Evolutionary conservation across 768 basidiomycete genomes (phyloP).

Genomic region (Phanerochaete sordida): DNA sequence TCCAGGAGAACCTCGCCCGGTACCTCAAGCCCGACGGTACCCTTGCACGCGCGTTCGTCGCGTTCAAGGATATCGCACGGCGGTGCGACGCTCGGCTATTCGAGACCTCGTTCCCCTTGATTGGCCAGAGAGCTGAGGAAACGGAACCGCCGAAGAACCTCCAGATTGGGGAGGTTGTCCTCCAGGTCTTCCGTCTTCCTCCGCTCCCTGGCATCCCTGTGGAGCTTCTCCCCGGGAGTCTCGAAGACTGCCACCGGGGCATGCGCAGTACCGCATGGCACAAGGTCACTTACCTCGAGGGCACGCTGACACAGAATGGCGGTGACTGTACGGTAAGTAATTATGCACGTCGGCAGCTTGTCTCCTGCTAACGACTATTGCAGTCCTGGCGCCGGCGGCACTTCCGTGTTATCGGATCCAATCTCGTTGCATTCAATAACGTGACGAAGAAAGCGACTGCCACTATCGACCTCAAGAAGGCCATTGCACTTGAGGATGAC

Average conservation of each 20-base stretch:
- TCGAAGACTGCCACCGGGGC: slow-evolving; percentile 90
- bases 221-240: slow-evolving; percentile 81
- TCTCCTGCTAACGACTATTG: slow-evolving; percentile 4
- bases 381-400: slow-evolving; percentile 83
- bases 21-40: slow-evolving; percentile 86
- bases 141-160: slow-evolving; percentile 54
- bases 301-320: slow-evolving; percentile 87
- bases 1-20: slow-evolving; percentile 75
- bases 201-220: slow-evolving; percentile 79
- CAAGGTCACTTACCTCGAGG: slow-evolving; percentile 91
- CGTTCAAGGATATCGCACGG: slow-evolving; percentile 81
- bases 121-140: slow-evolving; percentile 65
- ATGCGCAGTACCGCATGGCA: slow-evolving; percentile 91
- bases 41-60: slow-evolving; percentile 81
- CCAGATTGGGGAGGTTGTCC: slow-evolving; percentile 81
- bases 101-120: slow-evolving; percentile 78
- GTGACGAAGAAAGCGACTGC: slow-evolving; percentile 87
- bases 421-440: slow-evolving; percentile 87
- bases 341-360: not conserved
- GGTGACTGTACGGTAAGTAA: slow-evolving; percentile 86
- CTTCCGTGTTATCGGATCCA: slow-evolving; percentile 81
- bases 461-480: slow-evolving; percentile 89
- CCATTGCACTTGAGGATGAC: slow-evolving; percentile 72
- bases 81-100: slow-evolving; percentile 84
- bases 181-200: slow-evolving; percentile 90